Evolutionary conservation across 2,329 filamentous ascomycete species (phyloP).

Genomic region (Pestalotiopsis sp.): DNA sequence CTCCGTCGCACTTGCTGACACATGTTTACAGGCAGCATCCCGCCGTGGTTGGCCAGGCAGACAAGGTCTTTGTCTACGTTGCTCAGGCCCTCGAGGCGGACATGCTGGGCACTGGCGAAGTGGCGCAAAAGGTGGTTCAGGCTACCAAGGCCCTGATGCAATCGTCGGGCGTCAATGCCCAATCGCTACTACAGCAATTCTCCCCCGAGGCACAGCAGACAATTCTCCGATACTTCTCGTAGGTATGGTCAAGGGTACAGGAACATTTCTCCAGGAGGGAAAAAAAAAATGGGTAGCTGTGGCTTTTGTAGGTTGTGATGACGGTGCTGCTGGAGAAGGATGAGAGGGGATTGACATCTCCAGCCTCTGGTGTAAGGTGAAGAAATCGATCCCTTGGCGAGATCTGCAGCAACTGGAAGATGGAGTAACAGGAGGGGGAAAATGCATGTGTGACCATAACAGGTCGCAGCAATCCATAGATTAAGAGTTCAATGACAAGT

Average conservation of each 20-base stretch:
- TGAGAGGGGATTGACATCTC: background rate
- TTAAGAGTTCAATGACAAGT: background rate
- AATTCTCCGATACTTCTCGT: slow-evolving; percentile 79
- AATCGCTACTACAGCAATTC: slow-evolving; percentile 74
- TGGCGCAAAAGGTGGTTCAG: slow-evolving; percentile 73
- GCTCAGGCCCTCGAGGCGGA: slow-evolving; percentile 89
- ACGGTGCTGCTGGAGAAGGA: background rate
- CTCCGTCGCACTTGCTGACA: background rate
- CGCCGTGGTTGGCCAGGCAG: slow-evolving; percentile 74
- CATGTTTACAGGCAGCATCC: slow-evolving; percentile 68
- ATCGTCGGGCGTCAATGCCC: slow-evolving; percentile 73
- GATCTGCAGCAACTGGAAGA: background rate
- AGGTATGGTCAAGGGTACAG: slow-evolving; percentile 25
- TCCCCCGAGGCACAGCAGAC: slow-evolving; percentile 79
- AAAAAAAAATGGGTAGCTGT: background rate
- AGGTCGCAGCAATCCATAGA: background rate
- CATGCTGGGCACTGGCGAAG: slow-evolving; percentile 78
- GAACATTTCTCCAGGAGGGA: background rate
- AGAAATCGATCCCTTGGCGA: background rate
- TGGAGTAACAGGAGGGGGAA: background rate
- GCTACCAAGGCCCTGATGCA: slow-evolving; percentile 79
- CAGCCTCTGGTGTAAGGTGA: background rate
- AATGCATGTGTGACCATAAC: background rate
- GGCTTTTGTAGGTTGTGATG: background rate
- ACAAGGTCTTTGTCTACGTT: slow-evolving; percentile 82